A percentile compares a stretch with the other conserved stretches of the same genome.
Evolutionary conservation across 2,329 filamentous ascomycete species (phyloP).

Genomic region (Ascochyta lentis): DNA sequence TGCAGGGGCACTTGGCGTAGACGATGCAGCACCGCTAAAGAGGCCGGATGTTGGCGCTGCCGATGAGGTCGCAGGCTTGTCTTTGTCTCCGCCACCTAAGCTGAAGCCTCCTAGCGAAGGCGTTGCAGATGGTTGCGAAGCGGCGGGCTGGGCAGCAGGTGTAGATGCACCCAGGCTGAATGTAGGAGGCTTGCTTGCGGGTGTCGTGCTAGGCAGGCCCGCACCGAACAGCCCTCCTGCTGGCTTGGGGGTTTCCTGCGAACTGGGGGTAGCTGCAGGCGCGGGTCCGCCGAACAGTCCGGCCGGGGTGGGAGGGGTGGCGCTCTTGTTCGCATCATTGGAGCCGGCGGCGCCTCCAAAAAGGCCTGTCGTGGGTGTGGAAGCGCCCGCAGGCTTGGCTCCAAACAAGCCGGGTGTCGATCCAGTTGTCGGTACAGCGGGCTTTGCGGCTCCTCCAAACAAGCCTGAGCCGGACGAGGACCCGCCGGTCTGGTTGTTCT

Average conservation of each 20-base stretch:
- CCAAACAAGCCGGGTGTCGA: conserved; percentile 39
- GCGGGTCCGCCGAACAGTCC: conserved; percentile 32
- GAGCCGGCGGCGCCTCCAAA: conserved; percentile 35
- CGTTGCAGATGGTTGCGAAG: conserved; percentile 32
- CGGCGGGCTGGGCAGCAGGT: conserved; percentile 32
- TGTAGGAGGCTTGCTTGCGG: conserved; percentile 36
- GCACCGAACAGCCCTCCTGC: conserved; percentile 34
- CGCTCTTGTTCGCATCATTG: conserved; percentile 42
- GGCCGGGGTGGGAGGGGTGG: conserved; percentile 29
- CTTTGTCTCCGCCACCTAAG: conserved; percentile 30
- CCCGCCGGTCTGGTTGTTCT: conserved; percentile 24
- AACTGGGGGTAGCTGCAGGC: conserved; percentile 39
- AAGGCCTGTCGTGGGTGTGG: conserved; percentile 25
- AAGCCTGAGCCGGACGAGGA: conserved; percentile 17
- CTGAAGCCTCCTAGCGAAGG: conserved; percentile 19
- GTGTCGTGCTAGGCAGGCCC: conserved; percentile 38
- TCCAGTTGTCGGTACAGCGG: conserved; percentile 36
- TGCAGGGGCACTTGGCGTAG: conserved; percentile 15
- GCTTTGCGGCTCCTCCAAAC: conserved; percentile 32
- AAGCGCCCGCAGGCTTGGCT: conserved; percentile 32
- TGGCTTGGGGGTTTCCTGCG: conserved; percentile 43
- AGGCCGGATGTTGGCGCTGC: conserved; percentile 28
- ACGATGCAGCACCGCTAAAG: conserved; percentile 27
- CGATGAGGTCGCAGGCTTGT: conserved; percentile 31
- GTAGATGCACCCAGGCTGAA: conserved; percentile 37